Base-by-base conservation (phyloP, 2,329 filamentous ascomycete genomes). In the Aspergillus jensenii region DNA sequence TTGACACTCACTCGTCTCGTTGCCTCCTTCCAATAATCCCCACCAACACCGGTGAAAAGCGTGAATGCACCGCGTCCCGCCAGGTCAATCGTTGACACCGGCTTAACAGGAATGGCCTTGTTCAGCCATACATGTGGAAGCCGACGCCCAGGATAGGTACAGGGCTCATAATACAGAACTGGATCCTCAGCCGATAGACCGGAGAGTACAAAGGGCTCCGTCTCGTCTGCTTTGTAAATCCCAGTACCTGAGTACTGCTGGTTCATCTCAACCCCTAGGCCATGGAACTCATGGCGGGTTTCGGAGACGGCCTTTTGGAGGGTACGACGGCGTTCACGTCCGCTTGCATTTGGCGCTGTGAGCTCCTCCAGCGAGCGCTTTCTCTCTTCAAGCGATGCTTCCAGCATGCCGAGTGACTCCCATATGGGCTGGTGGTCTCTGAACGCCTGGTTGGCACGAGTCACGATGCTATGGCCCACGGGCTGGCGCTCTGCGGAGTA, bases 401-500 rank as follows among this genome's bases (percentile, higher is more conserved):
- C 27, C 14, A 14, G 9, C 14, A 12, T 43, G 37, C 15, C 47
- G 33, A 12, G 44, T 6, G 8, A 40, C 49, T 12, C 27, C 39
- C 35, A 41, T 3, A 33, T 35, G 12, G 25, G 6, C 2, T 19
- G 21, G 15, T 52, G 39, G n/a, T 52, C 49, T 4, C 39, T 23
- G n/a, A 52, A 41, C 21, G 23, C 37, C 6, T 44, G 33, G 17
- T 59, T 56, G 3, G 74, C 40, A 64, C 76, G 72, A 9, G 73
- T 70, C 8, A 66, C 62, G 23, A 51, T 71, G 65, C 47, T 19
- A 50, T 44, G 12, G 63, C 76, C 8, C 3, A 75, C 69, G 1
- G 76, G 72, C 6, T 69, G 64, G 5, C 78, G 67, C 62, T 81
- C 79, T 0, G 45, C 53, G 12, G 75, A 68, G 51, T 80, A 80